phyloP scores from a whole-genome alignment of 352 stramenopile genomes.

The Pythium inflatum region DNA sequence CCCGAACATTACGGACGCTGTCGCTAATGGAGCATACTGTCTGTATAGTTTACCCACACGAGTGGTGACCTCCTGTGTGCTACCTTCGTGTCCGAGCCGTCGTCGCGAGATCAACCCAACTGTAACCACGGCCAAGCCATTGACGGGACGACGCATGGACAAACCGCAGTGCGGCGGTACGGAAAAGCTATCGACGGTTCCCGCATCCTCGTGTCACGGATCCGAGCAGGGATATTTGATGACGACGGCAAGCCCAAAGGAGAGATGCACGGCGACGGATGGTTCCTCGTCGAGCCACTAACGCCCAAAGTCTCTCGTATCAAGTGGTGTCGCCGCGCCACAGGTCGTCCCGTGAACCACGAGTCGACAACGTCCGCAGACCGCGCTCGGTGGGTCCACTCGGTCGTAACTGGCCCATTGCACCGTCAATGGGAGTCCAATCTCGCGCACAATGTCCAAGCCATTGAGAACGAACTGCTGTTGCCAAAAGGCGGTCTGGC shows the following conservation, averaged over 20 bases:
- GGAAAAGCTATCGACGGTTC: neutral
- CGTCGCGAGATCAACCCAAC: neutral
- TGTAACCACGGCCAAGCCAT: slow-evolving; percentile 19
- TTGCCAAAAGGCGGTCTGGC: too few species aligned
- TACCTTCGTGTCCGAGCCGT: slow-evolving; percentile 7
- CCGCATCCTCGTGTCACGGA: neutral
- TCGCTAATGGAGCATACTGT: too few species aligned
- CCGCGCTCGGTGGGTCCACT: slow-evolving; percentile 9
- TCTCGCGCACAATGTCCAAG: neutral
- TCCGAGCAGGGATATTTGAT: neutral
- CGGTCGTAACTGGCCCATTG: slow-evolving; percentile 15
- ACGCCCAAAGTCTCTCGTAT: slow-evolving; percentile 1
- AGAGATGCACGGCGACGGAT: slow-evolving; percentile 9
- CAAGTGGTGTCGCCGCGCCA: slow-evolving; percentile 12
- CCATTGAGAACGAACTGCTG: too few species aligned
- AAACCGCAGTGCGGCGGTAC: slow-evolving; percentile 1
- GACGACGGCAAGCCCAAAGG: neutral
- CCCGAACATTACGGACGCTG: too few species aligned
- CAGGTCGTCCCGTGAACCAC: neutral
- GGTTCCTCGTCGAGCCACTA: slow-evolving; percentile 13
- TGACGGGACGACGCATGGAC: slow-evolving; percentile 2
- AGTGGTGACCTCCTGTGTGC: neutral
- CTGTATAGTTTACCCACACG: slow-evolving; percentile 5
- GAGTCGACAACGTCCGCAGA: neutral
- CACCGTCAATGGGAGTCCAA: slow-evolving; percentile 1